Percentiles rank a stretch among this genome's conserved stretches.
These are phyloP conservation scores for Meyerozyma guilliermondii DNA, from an alignment of 1,139 yeast genomes.

Conservation along the genomic window DNA sequence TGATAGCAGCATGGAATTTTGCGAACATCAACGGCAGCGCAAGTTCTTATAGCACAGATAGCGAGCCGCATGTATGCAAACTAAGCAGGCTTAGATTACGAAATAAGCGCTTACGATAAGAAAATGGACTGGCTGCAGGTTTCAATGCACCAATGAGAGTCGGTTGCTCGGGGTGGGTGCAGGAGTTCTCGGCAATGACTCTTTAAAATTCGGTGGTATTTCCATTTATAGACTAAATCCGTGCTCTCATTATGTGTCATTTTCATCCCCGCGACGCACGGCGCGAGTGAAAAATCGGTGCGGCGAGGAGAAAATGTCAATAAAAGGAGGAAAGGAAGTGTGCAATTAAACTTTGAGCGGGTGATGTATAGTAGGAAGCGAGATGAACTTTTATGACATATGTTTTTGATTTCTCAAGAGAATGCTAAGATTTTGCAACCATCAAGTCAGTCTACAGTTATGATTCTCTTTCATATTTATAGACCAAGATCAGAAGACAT, in stretches of 20 bases:
- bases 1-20: not conserved
- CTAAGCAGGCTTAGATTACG: not conserved
- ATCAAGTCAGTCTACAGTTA: too few relatives aligned
- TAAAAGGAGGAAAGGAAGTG: too few relatives aligned
- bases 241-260: not conserved
- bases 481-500: too few relatives aligned
- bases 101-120: not conserved
- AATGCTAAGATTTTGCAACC: too few relatives aligned
- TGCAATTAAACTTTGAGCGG: too few relatives aligned
- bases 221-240: not conserved
- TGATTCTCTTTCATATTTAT: too few relatives aligned
- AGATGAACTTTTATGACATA: too few relatives aligned
- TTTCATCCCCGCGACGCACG: not conserved
- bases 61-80: not conserved
- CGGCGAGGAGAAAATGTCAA: too few relatives aligned
- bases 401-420: too few relatives aligned
- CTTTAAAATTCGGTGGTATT: not conserved
- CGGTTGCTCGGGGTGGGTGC: not conserved
- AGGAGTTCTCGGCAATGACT: not conserved
- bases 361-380: too few relatives aligned
- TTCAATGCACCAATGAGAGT: not conserved
- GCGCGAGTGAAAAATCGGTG: not conserved
- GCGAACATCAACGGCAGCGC: too few relatives aligned
- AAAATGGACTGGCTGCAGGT: not conserved
- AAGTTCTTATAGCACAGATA: too few relatives aligned